Evolutionary conservation across 768 basidiomycete genomes (phyloP), one percentile per base, ranked within the genome.

Genomic region (Hygrophoropsis aurantiaca): DNA sequence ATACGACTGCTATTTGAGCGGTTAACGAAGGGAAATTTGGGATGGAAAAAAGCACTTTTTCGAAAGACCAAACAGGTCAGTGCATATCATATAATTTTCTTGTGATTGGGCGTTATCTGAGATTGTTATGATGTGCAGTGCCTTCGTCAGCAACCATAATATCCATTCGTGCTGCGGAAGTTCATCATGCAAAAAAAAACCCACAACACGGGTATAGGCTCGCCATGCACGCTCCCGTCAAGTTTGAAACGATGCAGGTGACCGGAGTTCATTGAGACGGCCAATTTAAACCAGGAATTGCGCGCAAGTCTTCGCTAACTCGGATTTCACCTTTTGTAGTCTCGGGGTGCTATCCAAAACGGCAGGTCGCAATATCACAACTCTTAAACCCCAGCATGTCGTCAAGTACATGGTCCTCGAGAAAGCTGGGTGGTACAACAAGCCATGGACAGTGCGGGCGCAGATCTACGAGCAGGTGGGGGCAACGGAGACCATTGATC

Each of bases 231-330:
- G 84, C 80, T 2, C 71, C 87, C 6, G 72, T 88, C 50, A 79
- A 77, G 46, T 82, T 90, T 49, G 85, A 90, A 53, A 85, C 84
- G 0, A 75, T 78, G 47, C 88, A 90, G 72, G 85, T 81, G 30
- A 27, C 75, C 51, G 27, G 27, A 7, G 27, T 7, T 30, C 27
- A 7, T 30, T 30, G 7, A 13, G 7, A n/a, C n/a, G n/a, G 27
- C 13, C 13, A 6, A 30, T 13, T 30, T 13, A 7, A 6, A 13
- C 26, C 61, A 57, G 35, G 69, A 65, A 3, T 71, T 74, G 5
- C 74, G 67, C 11, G 73, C 74, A 52, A 74, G 72, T 47, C 55
- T 75, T 2, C 64, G 11, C 18, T 18, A 18, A 16, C 24, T 20
- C 16, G 11, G 25, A 24, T 21, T 41, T 20, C 32, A 9, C 40